These are phyloP conservation scores for Eimeria praecox DNA, from an alignment of 169 alveolate species.

Conservation along the genomic window DNA sequence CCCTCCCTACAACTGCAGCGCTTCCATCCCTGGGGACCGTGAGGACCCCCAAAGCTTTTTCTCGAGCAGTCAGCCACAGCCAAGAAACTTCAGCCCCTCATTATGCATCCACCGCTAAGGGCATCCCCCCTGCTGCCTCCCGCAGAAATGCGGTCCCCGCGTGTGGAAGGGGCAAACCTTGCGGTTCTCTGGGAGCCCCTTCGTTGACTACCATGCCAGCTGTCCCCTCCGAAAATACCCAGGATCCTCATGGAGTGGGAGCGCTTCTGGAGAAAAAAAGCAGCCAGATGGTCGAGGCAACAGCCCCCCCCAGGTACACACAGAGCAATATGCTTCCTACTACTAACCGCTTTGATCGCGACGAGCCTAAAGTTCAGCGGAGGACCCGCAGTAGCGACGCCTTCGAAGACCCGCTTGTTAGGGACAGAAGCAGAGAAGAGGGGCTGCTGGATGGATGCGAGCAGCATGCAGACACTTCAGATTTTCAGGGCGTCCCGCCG, in stretches of 20 bases:
- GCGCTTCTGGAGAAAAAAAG: background rate
- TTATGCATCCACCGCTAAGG: background rate
- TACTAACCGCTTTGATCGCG: background rate
- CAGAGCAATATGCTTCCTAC: background rate
- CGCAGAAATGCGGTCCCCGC: background rate
- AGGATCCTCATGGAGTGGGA: background rate
- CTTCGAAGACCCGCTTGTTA: background rate
- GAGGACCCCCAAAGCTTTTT: background rate
- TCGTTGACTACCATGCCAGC: background rate
- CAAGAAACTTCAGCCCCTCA: background rate
- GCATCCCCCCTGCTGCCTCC: background rate
- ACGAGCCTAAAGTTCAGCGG: background rate
- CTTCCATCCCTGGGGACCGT: background rate
- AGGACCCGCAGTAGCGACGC: constrained; percentile 46
- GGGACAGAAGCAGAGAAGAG: background rate
- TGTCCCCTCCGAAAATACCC: background rate
- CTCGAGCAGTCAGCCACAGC: background rate
- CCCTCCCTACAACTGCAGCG: constrained; percentile 1
- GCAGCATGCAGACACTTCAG: background rate
- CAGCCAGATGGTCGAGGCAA: background rate
- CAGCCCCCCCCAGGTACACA: background rate
- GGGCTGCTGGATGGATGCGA: background rate
- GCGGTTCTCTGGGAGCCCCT: background rate
- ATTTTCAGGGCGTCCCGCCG: background rate
- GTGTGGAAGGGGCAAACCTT: background rate